Evolutionary conservation across 1,284 basidiomycete genomes (phyloP), one percentile per base, ranked within the genome.

Genomic region (Malassezia restricta): DNA sequence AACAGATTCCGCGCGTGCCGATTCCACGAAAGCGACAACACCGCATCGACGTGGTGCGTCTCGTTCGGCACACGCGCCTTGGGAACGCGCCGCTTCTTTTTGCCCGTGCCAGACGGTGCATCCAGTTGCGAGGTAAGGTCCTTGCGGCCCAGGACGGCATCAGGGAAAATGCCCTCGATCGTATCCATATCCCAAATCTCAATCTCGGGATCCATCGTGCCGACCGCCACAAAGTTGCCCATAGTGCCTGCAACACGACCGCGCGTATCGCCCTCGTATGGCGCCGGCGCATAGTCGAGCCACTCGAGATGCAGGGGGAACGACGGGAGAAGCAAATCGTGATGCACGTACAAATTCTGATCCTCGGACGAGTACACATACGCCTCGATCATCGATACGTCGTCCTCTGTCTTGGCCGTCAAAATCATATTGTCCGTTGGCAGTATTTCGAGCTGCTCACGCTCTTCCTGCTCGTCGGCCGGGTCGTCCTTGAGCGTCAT

Each of bases 301-400:
- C 94, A 99, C 79, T 98, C 94, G 54, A 99, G 84, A 67, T 92
- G 96, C 54, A 99, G 84, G 3, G 94, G 94, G 77, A 96, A 94
- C 55, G 88, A 86, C 53, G 92, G 92, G 14, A 99, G 81, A 83
- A 99, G 87, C 67, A 96, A 80, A 74, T 99, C 94, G 76, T 99
- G 94, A 74, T 98, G 94, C 28, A 87, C 86, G 73, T 92, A 98
- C 30, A 98, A 80, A 69, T 89, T 90, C 72, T 74, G 38, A 42
- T 65, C 65, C 30, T 51, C 29, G 2, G 65, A 56, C 9, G 63
- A 58, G 55, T 73, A 73, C 30, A 73, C 51, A 49, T 73, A 64
- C 12, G 63, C 67, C 51, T 98, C 94, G 55, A 98, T 81, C 63
- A 94, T 88, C 0, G 92, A 94, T 48, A 98, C 82, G 57, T 96